Evolutionary conservation across 2,329 filamentous ascomycete species (phyloP).

Genomic region (Graphilbum fragrans): DNA sequence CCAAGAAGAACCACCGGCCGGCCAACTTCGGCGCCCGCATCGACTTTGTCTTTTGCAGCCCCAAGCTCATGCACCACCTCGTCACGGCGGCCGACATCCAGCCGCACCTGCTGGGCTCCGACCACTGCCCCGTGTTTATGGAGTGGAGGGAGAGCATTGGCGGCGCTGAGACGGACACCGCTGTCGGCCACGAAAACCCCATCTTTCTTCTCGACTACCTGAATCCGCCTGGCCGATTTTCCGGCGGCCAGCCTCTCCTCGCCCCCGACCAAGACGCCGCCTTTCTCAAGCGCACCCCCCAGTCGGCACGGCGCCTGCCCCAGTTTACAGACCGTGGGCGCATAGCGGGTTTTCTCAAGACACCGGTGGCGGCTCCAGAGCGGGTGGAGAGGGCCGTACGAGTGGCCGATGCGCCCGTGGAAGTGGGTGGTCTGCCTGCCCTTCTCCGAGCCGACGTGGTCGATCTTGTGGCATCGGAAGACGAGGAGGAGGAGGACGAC

Average conservation of each 20-base stretch:
- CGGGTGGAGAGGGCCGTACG: not conserved
- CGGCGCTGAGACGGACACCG: conserved; percentile 23
- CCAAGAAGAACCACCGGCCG: conserved; percentile 86
- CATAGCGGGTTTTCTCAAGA: conserved; percentile 82
- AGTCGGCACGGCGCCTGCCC: conserved; percentile 73
- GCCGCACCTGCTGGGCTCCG: conserved; percentile 85
- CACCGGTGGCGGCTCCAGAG: not conserved
- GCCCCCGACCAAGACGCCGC: conserved; percentile 1
- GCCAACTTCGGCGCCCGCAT: conserved; percentile 89
- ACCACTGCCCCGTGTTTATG: conserved; percentile 90
- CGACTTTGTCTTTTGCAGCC: conserved; percentile 81
- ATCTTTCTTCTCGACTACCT: conserved; percentile 57
- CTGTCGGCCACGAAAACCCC: conserved; percentile 27
- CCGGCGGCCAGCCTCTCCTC: conserved; percentile 31
- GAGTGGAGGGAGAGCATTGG: conserved; percentile 52
- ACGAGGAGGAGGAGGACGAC: not conserved
- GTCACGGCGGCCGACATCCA: conserved; percentile 67
- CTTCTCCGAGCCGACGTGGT: conserved; percentile 3
- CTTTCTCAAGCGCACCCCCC: conserved; percentile 38
- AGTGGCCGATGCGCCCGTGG: not conserved
- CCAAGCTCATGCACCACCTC: conserved; percentile 71
- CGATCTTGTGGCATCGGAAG: not conserved
- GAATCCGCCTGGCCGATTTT: conserved; percentile 64
- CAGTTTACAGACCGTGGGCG: conserved; percentile 77
- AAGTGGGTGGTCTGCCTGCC: not conserved